Evolutionary conservation across 1,139 yeast species (phyloP).

Genomic region (Saccharomyces uvarum): DNA sequence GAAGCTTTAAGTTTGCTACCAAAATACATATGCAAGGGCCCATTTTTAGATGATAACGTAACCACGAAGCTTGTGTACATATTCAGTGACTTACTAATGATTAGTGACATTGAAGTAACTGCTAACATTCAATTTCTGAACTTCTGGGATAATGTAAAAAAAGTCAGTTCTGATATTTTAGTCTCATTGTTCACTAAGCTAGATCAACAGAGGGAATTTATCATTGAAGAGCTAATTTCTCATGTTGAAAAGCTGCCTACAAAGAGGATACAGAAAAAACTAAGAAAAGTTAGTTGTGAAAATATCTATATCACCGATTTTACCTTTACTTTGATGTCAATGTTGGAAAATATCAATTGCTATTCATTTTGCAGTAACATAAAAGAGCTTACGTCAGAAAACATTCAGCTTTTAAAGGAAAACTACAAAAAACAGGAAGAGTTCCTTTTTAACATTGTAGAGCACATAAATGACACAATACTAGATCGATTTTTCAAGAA

Average conservation of each 20-base stretch:
- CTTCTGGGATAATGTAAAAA: slow-evolving; percentile 24
- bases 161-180: slow-evolving; percentile 36
- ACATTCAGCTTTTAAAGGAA: not conserved
- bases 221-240: slow-evolving; percentile 52
- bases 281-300: slow-evolving; percentile 16
- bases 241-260: slow-evolving; percentile 44
- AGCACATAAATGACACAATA: slow-evolving; percentile 37
- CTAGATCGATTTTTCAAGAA: slow-evolving; percentile 33
- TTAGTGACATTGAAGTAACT: slow-evolving; percentile 15
- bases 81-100: slow-evolving; percentile 27
- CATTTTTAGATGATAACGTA: slow-evolving; percentile 27
- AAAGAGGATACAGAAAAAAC: slow-evolving; percentile 31
- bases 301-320: slow-evolving; percentile 22
- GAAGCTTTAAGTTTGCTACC: slow-evolving; percentile 19
- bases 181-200: slow-evolving; percentile 40
- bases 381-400: slow-evolving; percentile 2
- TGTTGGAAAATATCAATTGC: slow-evolving; percentile 22
- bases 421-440: slow-evolving; percentile 9
- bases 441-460: slow-evolving; percentile 19
- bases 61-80: slow-evolving; percentile 24
- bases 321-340: slow-evolving; percentile 20
- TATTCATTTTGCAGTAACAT: slow-evolving; percentile 8
- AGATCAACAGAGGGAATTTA: slow-evolving; percentile 48
- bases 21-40: slow-evolving; percentile 16
- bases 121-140: slow-evolving; percentile 13